Evolutionary conservation across 345 rosid genomes (phyloP), one percentile per base, ranked within the genome.

Genomic region (Corchorus capsularis): DNA sequence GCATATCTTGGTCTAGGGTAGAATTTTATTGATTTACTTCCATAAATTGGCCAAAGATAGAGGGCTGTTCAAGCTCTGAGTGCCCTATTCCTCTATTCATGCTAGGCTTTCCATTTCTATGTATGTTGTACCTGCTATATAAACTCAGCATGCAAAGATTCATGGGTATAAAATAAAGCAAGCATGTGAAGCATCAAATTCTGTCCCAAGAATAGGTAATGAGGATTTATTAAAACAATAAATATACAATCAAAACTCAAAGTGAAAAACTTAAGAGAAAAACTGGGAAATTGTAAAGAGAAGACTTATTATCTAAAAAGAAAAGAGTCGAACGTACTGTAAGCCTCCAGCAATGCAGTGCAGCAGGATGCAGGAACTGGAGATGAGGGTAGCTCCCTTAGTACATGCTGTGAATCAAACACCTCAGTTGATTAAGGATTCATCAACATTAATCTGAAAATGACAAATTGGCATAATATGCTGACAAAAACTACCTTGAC

Each of bases 291-390:
- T 52, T 17, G 60, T 61, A 67, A 75, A 55, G 34, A 47, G 79
- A 14, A 79, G 19, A 75, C 71, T 15, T 67, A 3, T 39, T 2
- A 39, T 39, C 6, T 39, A 39, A 35, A 67, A 75, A 55, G 22
- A 47, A 79, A 14, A 79, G 19, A 75, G 73, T 15, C 64, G 59
- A 78, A 83, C 97, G 84, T 83, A 96, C 99, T 91, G 82, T 92
- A 89, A 76, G 99, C 98, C 87, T 93, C 99, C 81, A 96, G 83
- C 83, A 96, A 85, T 59, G 97, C 98, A 81, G 97, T 89, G 78
- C 99, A 96, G 83, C 98, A 93, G 73, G 99, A 92, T 76, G 93
- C 98, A 52, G 99, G 94, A 82, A 96, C 98, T 63, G 99, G 99
- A 62, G 98, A 96, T 63, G 99, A 96, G 34, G 99, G 99, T 67